Conservation (phyloP, 179 eudicot genomes). For the Silene coronaria region DNA sequence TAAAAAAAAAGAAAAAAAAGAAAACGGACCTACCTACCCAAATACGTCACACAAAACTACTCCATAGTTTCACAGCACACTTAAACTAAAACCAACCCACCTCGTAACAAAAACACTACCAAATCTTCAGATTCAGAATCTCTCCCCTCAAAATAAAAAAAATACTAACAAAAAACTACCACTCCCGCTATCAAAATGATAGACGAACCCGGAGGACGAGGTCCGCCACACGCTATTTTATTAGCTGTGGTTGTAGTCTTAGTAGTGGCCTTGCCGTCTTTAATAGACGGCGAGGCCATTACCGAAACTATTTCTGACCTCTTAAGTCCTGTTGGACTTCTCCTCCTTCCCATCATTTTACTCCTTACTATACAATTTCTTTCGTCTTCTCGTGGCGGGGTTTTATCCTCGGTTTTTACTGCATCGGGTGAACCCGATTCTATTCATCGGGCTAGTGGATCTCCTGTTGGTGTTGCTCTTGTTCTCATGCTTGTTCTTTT, state of each 20-base stretch:
- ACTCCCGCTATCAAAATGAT: constrained; percentile 21
- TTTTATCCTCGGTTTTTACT: constrained; percentile 43
- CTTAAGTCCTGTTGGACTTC: constrained; percentile 57
- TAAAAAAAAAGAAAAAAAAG: too few relatives aligned
- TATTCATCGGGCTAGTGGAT: constrained; percentile 57
- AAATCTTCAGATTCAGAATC: constrained; percentile 7
- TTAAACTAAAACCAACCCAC: too few relatives aligned
- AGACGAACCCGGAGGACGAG: constrained; percentile 33
- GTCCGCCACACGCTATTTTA: constrained; percentile 61
- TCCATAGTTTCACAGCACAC: too few relatives aligned
- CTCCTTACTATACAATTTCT: constrained; percentile 66
- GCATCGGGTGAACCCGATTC: constrained; percentile 60
- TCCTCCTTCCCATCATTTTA: constrained; percentile 58
- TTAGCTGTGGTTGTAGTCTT: constrained; percentile 56
- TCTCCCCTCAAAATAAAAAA: not conserved
- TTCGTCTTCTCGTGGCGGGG: constrained; percentile 55
- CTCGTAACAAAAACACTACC: not conserved
- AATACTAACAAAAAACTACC: not conserved
- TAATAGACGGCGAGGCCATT: constrained; percentile 66
- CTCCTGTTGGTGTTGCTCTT: constrained; percentile 38
- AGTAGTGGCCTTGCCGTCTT: constrained; percentile 40
- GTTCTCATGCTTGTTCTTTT: constrained; percentile 34
- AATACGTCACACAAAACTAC: too few relatives aligned
- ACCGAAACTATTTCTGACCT: constrained; percentile 55
- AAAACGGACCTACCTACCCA: too few relatives aligned